Evolutionary conservation across 2,329 filamentous ascomycete species (phyloP).

Genomic region (Fusarium siculi): DNA sequence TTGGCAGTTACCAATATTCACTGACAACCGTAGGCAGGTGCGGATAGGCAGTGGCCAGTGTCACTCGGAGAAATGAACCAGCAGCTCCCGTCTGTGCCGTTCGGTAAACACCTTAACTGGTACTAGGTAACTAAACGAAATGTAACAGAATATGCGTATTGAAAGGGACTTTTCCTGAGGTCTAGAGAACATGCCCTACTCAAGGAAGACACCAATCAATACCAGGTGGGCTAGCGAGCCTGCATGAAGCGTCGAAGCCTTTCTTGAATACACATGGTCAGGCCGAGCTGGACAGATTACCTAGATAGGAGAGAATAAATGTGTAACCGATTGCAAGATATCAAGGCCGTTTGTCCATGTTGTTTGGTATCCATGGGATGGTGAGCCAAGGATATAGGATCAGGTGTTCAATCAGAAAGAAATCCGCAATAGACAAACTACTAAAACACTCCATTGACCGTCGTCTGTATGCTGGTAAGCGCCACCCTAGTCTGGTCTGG

Average conservation of each 20-base stretch:
- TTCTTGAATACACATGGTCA: not conserved
- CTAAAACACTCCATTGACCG: not conserved
- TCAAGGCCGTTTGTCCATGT: not conserved
- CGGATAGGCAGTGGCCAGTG: conserved; percentile 1
- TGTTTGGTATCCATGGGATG: not conserved
- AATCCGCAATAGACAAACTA: not conserved
- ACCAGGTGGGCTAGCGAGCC: conserved; percentile 27
- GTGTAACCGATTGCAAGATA: not conserved
- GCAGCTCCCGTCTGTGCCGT: not conserved
- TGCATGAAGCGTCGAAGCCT: conserved; percentile 9
- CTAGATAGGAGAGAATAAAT: not conserved
- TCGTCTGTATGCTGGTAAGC: not conserved
- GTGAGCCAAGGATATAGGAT: not conserved
- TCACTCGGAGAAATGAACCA: not conserved
- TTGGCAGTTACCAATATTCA: not conserved
- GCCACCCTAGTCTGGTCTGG: not conserved
- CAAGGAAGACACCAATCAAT: conserved; percentile 5
- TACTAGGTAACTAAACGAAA: not conserved
- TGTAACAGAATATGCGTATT: not conserved
- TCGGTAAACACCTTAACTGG: not conserved
- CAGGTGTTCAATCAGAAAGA: not conserved
- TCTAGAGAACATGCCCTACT: not conserved
- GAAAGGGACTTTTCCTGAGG: not conserved
- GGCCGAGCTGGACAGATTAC: not conserved
- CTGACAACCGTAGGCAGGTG: conserved; percentile 16